Base-by-base conservation (phyloP, 148 eudicot genomes). In the Vaccinium vitisidaea region DNA sequence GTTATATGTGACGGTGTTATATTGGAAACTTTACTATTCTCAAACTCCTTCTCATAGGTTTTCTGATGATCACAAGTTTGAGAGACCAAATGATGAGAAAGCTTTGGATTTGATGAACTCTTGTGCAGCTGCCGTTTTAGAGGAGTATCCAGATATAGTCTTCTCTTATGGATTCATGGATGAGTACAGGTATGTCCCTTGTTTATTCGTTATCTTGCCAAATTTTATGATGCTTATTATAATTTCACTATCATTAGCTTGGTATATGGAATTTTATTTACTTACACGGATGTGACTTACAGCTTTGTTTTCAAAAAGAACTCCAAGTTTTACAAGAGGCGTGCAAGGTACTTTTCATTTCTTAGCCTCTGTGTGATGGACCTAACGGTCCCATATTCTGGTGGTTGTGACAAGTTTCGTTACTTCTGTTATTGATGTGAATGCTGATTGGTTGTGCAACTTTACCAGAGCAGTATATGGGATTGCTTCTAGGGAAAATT, bases 91-190 rank as follows among this genome's bases (percentile, higher is more conserved):
- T 87, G 98, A 97, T 84, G 89, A 70, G 83, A 91, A 84, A 82
- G 98, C 98, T 82, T 80, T 94, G 88, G 87, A 92, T 87, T 87
- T 97, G 87, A 95, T 95, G 98, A 97, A 94, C 78, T 85, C 88
- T n/a, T 97, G 98, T 90, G 98, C 98, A 13, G 79, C 85, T 52
- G 87, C 89, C 61, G 85, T 93, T 75, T 84, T 94, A 84, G 92
- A 92, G 90, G 89, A 92, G 86, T 97, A 89, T 85, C 89, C 93
- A 39, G 99, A 97, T 85, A 83, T 94, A 77, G 88, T 90, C 58
- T 93, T 95, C 80, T 88, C 94, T 18, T 97, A 94, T 84, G 99
- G 99, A 65, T 97, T 89, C 83, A 89, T 90, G 83, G 95, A 94
- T 85, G 98, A 95, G 87, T 95, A 87, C 81, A 96, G 99, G 99